phyloP scores from a whole-genome alignment of 2,329 filamentous ascomycete genomes.

The Cryphonectria parasitica region DNA sequence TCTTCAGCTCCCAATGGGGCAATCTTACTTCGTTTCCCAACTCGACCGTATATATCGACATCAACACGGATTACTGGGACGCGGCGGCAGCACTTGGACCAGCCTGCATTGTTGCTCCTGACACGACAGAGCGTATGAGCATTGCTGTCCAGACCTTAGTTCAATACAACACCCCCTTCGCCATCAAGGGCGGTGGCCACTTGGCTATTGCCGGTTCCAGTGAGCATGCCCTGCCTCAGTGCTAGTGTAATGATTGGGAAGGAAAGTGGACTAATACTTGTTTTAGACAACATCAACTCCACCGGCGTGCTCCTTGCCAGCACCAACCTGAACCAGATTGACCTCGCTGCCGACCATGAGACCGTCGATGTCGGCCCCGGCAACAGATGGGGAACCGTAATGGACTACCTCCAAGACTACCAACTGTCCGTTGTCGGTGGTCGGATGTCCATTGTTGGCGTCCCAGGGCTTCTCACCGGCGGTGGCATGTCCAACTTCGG shows the following conservation, averaged over 20 bases:
- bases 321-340: conserved; percentile 37
- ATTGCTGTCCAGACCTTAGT: conserved; percentile 32
- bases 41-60: conserved; percentile 2
- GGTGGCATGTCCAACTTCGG: conserved; percentile 41
- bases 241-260: no score
- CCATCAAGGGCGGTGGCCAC: conserved; percentile 38
- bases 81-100: conserved; percentile 2
- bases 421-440: conserved; percentile 36
- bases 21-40: conserved; percentile 2
- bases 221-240: no score
- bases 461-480: conserved; percentile 37
- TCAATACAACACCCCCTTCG: conserved; percentile 32
- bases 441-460: conserved; percentile 37
- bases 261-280: no score
- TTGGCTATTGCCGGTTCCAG: conserved; percentile 34
- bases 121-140: background rate
- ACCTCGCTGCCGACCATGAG: conserved; percentile 35
- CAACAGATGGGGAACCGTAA: conserved; percentile 38
- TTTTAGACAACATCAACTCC: conserved; percentile 34
- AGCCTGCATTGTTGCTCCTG: conserved; percentile 2
- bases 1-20: background rate
- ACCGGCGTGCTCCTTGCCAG: conserved; percentile 43
- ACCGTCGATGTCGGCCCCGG: conserved; percentile 40
- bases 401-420: conserved; percentile 34
- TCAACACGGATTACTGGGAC: conserved; percentile 5